phyloP scores from a whole-genome alignment of 1,284 basidiomycete species.

The Crucibulum parvulum region DNA sequence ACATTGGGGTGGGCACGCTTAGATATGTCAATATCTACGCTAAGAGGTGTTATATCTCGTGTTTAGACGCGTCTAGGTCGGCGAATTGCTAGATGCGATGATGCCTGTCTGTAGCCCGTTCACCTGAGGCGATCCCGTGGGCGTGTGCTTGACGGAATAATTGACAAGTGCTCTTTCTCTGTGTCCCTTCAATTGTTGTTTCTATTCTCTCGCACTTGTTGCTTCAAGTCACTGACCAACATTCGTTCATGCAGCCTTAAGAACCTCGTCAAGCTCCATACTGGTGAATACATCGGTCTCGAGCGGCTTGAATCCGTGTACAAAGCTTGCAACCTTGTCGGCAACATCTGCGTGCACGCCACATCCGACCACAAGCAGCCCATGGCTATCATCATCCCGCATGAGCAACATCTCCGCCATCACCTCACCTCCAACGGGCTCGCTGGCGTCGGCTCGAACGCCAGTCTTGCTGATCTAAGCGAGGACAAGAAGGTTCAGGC shows the following conservation, averaged over 20 bases:
- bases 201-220: background rate
- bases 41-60: no score
- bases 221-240: no score
- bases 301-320: slow-evolving; percentile 93
- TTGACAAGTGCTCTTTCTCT: no score
- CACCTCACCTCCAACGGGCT: slow-evolving; percentile 40
- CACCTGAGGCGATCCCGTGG: no score
- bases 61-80: no score
- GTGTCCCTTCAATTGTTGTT: background rate
- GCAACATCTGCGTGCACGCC: slow-evolving; percentile 91
- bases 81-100: no score
- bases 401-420: slow-evolving; percentile 79
- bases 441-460: slow-evolving; percentile 1
- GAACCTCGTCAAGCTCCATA: slow-evolving; percentile 89
- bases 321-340: slow-evolving; percentile 85
- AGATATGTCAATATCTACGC: no score
- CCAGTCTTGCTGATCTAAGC: slow-evolving; percentile 69
- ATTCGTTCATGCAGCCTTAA: slow-evolving; percentile 58
- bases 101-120: no score
- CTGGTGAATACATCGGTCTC: slow-evolving; percentile 93
- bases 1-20: no score
- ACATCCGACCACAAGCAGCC: slow-evolving; percentile 86
- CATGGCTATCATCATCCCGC: slow-evolving; percentile 85
- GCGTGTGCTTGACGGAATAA: no score
- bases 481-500: slow-evolving; percentile 63